Evolutionary conservation across 164 flowering plant genomes (phyloP).

Genomic region (Saururus chinensis): DNA sequence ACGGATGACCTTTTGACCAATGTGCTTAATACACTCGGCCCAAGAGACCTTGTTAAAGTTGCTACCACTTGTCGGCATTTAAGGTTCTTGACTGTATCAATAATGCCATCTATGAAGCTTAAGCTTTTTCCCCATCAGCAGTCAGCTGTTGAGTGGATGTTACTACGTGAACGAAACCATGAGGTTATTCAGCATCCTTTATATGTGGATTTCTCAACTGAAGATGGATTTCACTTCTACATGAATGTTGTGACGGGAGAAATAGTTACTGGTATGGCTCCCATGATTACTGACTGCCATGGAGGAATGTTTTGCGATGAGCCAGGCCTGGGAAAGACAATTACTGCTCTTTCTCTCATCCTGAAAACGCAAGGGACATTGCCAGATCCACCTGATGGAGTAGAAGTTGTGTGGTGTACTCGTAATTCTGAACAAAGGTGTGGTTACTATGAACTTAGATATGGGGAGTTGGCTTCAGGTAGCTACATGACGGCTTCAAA

Average conservation of each 20-base stretch:
- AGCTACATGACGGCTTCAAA: slow-evolving; percentile 15
- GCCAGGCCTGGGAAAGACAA: slow-evolving; percentile 95
- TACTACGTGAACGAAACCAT: slow-evolving; percentile 56
- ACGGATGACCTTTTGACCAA: slow-evolving; percentile 66
- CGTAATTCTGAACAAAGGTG: slow-evolving; percentile 52
- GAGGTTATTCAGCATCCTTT: slow-evolving; percentile 66
- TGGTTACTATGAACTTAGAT: slow-evolving; percentile 78
- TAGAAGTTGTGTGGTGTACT: slow-evolving; percentile 53
- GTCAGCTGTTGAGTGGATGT: slow-evolving; percentile 95
- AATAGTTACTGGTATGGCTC: slow-evolving; percentile 45
- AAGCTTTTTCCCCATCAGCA: slow-evolving; percentile 91
- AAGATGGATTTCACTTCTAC: slow-evolving; percentile 64
- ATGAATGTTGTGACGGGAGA: slow-evolving; percentile 68
- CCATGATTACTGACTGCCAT: slow-evolving; percentile 66
- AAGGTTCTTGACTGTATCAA: slow-evolving; percentile 49
- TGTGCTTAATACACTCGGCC: slow-evolving; percentile 37
- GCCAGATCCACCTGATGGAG: slow-evolving; percentile 74
- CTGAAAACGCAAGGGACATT: slow-evolving; percentile 81
- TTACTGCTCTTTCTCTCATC: slow-evolving; percentile 86
- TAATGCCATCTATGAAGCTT: slow-evolving; percentile 88
- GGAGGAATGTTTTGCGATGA: slow-evolving; percentile 99
- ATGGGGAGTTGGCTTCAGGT: slow-evolving; percentile 14
- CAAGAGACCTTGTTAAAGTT: slow-evolving; percentile 59
- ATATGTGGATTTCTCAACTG: slow-evolving; percentile 44
- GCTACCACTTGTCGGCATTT: slow-evolving; percentile 82